Conservation (phyloP, 768 basidiomycete genomes). For the Tylopilus plumbeoviolaceoides region DNA sequence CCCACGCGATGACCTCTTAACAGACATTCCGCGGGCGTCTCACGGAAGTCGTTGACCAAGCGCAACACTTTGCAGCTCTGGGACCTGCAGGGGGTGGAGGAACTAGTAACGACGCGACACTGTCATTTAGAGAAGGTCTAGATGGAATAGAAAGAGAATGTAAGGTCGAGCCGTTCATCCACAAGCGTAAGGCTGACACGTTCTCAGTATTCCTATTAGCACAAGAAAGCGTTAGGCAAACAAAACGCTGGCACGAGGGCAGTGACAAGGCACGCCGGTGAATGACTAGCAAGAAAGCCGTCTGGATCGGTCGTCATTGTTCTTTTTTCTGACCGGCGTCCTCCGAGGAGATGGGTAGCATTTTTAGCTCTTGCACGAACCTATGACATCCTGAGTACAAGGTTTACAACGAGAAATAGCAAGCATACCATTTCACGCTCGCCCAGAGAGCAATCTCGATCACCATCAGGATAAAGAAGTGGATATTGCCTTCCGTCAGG, state of each 20-base stretch:
- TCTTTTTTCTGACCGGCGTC: constrained; percentile 22
- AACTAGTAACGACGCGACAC: constrained; percentile 54
- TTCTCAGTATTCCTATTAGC: constrained; percentile 76
- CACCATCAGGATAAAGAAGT: constrained; percentile 60
- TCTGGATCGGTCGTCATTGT: constrained; percentile 12
- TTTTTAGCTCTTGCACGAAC: constrained; percentile 63
- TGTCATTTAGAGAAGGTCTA: constrained; percentile 84
- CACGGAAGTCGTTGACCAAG: constrained; percentile 79
- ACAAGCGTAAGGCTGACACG: constrained; percentile 5
- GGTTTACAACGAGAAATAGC: background rate
- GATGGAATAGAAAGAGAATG: constrained; percentile 91
- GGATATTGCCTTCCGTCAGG: constrained; percentile 60
- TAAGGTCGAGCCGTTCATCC: constrained; percentile 39
- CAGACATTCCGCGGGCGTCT: constrained; percentile 77
- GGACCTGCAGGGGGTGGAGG: constrained; percentile 55
- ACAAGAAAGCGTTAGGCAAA: constrained; percentile 73
- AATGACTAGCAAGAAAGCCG: constrained; percentile 10
- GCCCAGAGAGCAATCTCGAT: constrained; percentile 72
- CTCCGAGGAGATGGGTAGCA: constrained; percentile 24
- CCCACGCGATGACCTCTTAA: constrained; percentile 4
- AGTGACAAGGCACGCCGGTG: constrained; percentile 52
- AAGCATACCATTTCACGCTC: constrained; percentile 72
- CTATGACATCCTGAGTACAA: constrained; percentile 34
- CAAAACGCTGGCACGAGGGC: constrained; percentile 84
- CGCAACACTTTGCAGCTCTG: constrained; percentile 79